phyloP scores from a whole-genome alignment of 208 protist species.

The Crithidia bombi region DNA sequence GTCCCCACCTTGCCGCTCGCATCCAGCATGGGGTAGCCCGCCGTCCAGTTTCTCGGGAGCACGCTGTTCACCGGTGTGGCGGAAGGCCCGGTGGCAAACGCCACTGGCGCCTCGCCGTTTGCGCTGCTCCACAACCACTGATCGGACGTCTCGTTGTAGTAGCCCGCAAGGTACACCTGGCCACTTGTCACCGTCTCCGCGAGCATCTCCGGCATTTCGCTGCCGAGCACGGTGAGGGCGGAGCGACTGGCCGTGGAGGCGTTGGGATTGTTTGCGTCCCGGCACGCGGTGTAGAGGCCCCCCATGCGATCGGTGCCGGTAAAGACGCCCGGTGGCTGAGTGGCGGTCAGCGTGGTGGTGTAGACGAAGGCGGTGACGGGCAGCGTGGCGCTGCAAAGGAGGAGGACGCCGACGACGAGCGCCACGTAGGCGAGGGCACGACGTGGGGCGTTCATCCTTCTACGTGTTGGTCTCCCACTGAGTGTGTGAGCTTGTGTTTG shows the following conservation, averaged over 20 bases:
- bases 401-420: background rate
- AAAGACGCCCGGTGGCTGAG: background rate
- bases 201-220: background rate
- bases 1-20: background rate
- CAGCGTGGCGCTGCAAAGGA: background rate
- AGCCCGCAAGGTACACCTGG: conserved; percentile 6
- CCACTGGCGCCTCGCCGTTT: no score
- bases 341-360: background rate
- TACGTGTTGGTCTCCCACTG: no score
- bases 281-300: conserved; percentile 11
- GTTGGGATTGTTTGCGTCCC: background rate
- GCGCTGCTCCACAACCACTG: background rate
- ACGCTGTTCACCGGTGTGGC: background rate
- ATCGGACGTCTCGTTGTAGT: background rate
- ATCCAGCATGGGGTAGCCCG: conserved; percentile 15
- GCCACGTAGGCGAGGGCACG: background rate
- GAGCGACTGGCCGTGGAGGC: background rate
- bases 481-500: no score
- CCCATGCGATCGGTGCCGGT: no score
- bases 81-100: conserved; percentile 9
- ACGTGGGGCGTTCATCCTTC: background rate
- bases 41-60: background rate
- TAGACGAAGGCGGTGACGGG: background rate
- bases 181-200: background rate
- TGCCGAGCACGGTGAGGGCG: background rate